Percentiles rank a stretch among this genome's conserved stretches.
phyloP scores from a whole-genome alignment of 1,284 basidiomycete genomes.

The Golubevia pallescens region DNA sequence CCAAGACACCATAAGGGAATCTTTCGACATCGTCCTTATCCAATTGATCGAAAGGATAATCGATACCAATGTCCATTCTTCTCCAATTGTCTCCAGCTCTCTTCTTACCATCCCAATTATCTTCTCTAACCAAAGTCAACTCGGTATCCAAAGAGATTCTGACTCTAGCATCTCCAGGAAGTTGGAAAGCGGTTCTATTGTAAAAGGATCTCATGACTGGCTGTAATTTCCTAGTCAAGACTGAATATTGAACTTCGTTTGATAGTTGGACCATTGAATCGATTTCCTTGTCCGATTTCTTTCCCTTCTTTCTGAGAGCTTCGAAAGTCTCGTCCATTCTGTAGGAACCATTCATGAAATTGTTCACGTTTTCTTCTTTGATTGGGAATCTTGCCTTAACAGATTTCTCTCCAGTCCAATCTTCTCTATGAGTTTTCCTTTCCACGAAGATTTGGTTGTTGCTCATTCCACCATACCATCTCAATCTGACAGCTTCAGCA shows the following conservation, averaged over 20 bases:
- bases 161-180: constrained; percentile 95
- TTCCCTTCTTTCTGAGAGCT: constrained; percentile 84
- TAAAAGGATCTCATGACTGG: constrained; percentile 98
- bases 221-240: constrained; percentile 80
- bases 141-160: constrained; percentile 98
- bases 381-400: constrained; percentile 98
- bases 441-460: constrained; percentile 91
- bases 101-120: constrained; percentile 87
- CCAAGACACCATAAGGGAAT: constrained; percentile 94
- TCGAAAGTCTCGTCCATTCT: constrained; percentile 95
- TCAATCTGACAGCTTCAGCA: constrained; percentile 90
- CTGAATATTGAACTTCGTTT: constrained; percentile 90
- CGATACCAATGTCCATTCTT: constrained; percentile 89
- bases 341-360: constrained; percentile 86
- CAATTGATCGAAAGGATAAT: constrained; percentile 84
- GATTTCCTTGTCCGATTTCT: constrained; percentile 91
- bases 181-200: constrained; percentile 97
- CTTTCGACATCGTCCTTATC: constrained; percentile 77
- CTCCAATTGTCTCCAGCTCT: constrained; percentile 91
- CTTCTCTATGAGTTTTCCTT: constrained; percentile 97
- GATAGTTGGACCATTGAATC: constrained; percentile 95
- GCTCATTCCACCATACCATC: constrained; percentile 94
- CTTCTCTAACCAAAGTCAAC: constrained; percentile 89
- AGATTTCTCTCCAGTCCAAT: constrained; percentile 99
- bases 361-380: constrained; percentile 92